Conservation (phyloP, 1,284 basidiomycete species). For the Fomes fomentarius region DNA sequence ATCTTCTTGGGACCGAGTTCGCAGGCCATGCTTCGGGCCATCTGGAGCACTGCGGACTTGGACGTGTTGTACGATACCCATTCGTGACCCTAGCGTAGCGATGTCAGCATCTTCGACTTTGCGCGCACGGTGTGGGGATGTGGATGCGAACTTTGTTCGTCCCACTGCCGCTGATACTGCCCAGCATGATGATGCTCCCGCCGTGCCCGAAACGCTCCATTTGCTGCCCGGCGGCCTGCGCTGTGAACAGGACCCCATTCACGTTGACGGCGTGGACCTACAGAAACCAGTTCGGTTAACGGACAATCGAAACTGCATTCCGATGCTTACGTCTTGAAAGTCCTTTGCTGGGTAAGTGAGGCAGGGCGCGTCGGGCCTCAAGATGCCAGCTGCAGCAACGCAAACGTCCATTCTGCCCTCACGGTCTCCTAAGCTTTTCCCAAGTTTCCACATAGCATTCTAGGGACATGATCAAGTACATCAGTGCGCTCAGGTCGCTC, state of each 20-base stretch:
- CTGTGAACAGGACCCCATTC: conserved; percentile 76
- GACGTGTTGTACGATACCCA: conserved; percentile 81
- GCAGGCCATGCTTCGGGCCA: conserved; percentile 82
- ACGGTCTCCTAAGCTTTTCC: conserved; percentile 59
- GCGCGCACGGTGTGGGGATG: too few relatives aligned
- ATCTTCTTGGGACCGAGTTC: conserved; percentile 77
- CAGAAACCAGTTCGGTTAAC: background rate
- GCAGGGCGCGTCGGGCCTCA: conserved; percentile 61
- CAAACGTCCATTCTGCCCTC: conserved; percentile 74
- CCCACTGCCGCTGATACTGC: conserved; percentile 84
- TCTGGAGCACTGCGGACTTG: conserved; percentile 82
- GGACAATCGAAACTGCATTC: background rate
- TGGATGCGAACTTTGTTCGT: conserved; percentile 77
- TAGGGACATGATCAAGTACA: too few relatives aligned
- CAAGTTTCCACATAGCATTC: conserved; percentile 53
- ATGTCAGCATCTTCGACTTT: too few relatives aligned
- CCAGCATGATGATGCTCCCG: conserved; percentile 83
- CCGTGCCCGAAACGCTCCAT: conserved; percentile 69
- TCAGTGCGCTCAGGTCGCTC: background rate
- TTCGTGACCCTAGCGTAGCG: conserved; percentile 72
- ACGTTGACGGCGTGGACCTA: conserved; percentile 78
- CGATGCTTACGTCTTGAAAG: conserved; percentile 59
- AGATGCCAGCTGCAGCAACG: conserved; percentile 62
- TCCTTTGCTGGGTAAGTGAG: conserved; percentile 70
- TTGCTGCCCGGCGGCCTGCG: conserved; percentile 77